Evolutionary conservation across 495 filamentous ascomycete species (phyloP), one percentile per base, ranked within the genome.

Genomic region (Margaritispora aquatica): DNA sequence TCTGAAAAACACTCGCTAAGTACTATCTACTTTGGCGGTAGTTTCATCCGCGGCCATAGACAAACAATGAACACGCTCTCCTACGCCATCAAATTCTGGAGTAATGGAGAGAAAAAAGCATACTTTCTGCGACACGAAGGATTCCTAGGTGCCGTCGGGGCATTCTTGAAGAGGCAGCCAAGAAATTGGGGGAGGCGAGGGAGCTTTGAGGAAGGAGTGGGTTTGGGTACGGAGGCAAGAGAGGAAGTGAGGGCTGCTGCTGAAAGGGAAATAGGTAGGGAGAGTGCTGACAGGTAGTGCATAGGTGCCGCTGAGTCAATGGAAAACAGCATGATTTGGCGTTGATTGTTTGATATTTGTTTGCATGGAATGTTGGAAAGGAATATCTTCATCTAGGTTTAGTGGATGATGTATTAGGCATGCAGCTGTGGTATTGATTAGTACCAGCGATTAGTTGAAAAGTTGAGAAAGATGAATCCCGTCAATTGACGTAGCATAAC

Each of bases 21-120:
- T 54, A 86, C 92, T 69, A 97, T 98, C 56, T 98, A 98, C 73
- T 98, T 98, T 67, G 94, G 94, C 13, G 94, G 94, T 29, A 92
- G 87, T 9, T 98, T 97, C 72, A 98, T 98, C 68, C 87, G 95
- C 15, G 93, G 94, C 46, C 94, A 98, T 71, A 84, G 85, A 11
- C 95, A 97, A 71, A 98, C 94, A 17, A 97, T 98, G 87, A 93
- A 96, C 69, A 96, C 94, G 0, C 79, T 98, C 1, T 88, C 86
- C 36, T 97, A 94, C 68, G 94, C 93, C 67, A 97, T 97, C 74
- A 87, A 87, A 56, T 98, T 97, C 74, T 98, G 94, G 94, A 92
- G 87, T 65, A 88, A 93, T 66, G 94, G 95, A 58, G 78, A 86
- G 68, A 96, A 95, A 73, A 88, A 96, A 71, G 93, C 94, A 9